Conservation (phyloP, 1,284 basidiomycete genomes). For the Ceratobasidium sp. region DNA sequence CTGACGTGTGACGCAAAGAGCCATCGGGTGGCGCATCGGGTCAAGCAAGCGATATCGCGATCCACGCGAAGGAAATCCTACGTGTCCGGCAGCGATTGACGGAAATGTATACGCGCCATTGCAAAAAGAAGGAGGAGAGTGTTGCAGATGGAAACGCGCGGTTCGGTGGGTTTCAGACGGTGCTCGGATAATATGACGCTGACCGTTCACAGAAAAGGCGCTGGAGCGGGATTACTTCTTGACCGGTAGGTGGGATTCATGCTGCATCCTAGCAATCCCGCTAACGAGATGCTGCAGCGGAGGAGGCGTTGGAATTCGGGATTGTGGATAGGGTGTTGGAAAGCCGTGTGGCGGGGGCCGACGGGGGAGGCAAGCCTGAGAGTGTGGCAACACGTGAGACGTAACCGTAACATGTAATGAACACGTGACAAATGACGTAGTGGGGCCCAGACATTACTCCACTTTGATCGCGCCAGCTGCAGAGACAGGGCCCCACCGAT, state of each 20-base stretch:
- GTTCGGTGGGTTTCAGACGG: conserved; percentile 69
- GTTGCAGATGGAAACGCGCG: conserved; percentile 71
- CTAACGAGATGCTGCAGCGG: conserved; percentile 61
- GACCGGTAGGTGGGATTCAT: conserved; percentile 71
- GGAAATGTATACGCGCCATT: conserved; percentile 71
- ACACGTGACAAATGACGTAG: conserved; percentile 22
- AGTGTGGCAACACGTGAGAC: not conserved
- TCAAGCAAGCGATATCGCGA: conserved; percentile 92
- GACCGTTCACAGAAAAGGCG: conserved; percentile 70
- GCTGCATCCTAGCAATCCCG: conserved; percentile 47
- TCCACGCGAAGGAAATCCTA: conserved; percentile 93
- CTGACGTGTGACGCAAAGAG: too few relatives aligned
- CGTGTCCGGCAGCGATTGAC: conserved; percentile 84
- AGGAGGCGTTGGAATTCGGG: conserved; percentile 87
- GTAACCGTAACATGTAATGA: not conserved
- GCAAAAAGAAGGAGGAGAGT: conserved; percentile 64
- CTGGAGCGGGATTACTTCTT: conserved; percentile 95
- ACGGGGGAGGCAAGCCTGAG: conserved; percentile 11
- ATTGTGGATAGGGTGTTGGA: conserved; percentile 91
- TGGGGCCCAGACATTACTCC: conserved; percentile 24
- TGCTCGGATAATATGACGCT: conserved; percentile 1
- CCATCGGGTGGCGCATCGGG: conserved; percentile 94
- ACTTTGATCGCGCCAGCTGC: too few relatives aligned
- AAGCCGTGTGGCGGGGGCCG: conserved; percentile 48
- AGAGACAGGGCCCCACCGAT: conserved; percentile 3